These are phyloP conservation scores for Exidia glandulosa DNA, from an alignment of 768 basidiomycete genomes.

Conservation along the genomic window DNA sequence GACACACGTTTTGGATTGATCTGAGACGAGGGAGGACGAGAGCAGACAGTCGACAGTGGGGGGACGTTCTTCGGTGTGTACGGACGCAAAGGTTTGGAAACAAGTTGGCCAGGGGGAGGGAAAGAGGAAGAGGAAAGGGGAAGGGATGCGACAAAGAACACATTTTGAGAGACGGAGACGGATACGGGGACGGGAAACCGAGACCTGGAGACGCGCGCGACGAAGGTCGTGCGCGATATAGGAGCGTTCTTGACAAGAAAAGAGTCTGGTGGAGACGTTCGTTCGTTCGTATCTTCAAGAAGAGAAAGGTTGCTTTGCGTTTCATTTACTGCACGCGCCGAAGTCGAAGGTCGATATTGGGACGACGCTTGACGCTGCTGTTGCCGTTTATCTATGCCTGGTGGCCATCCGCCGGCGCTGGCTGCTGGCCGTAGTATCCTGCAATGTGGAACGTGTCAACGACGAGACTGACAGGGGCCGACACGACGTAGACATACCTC, in stretches of 20 bases:
- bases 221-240: not conserved
- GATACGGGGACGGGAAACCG: not conserved
- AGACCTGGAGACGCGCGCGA: not conserved
- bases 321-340: not conserved
- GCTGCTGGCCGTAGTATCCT: constrained; percentile 81
- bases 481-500: constrained; percentile 7
- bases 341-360: constrained; percentile 2
- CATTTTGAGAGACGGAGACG: not conserved
- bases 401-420: constrained; percentile 29
- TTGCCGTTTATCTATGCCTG: constrained; percentile 37
- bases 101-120: not conserved
- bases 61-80: not conserved
- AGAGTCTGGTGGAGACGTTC: too few species aligned
- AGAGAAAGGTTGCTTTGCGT: not conserved
- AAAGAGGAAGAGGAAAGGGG: not conserved
- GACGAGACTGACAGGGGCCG: not conserved
- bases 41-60: not conserved
- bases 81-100: not conserved
- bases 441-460: not conserved
- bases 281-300: not conserved
- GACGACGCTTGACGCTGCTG: constrained; percentile 13
- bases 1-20: not conserved
- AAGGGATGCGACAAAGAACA: not conserved
- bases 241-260: not conserved
- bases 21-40: not conserved